Conservation (phyloP, 148 eudicot species). For the Nepenthes gracilis region DNA sequence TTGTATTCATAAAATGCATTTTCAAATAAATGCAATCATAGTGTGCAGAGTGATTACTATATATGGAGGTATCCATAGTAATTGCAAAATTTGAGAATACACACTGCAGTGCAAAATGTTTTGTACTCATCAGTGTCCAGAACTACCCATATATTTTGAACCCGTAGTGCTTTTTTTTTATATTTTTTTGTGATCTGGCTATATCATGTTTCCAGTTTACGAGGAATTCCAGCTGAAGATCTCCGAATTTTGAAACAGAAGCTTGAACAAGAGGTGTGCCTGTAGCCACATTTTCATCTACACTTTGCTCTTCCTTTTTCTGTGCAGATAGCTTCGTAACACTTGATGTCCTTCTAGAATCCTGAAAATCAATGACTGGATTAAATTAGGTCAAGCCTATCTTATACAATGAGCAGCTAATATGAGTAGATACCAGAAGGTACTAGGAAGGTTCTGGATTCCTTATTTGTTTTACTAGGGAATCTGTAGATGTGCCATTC, state of each 20-base stretch:
- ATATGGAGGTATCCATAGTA: too few relatives aligned
- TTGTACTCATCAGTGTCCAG: neutral
- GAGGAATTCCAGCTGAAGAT: conserved; percentile 58
- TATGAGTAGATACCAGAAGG: too few relatives aligned
- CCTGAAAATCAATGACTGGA: neutral
- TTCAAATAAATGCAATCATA: too few relatives aligned
- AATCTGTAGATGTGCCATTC: too few relatives aligned
- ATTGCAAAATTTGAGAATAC: too few relatives aligned
- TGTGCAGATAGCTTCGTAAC: neutral
- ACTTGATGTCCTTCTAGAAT: neutral
- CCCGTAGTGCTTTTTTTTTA: neutral
- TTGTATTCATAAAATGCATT: too few relatives aligned
- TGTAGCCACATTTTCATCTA: neutral
- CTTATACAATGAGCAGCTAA: too few relatives aligned
- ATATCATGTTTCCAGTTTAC: conserved; percentile 37
- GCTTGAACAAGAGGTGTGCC: conserved; percentile 76
- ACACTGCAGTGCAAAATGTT: too few relatives aligned
- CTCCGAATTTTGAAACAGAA: conserved; percentile 63
- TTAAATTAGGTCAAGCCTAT: too few relatives aligned
- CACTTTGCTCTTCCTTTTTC: neutral
- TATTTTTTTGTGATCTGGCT: conserved; percentile 2
- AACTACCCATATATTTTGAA: neutral
- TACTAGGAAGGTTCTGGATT: too few relatives aligned
- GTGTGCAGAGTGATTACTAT: too few relatives aligned
- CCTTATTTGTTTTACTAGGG: too few relatives aligned